Base-by-base conservation (phyloP, 2,329 filamentous ascomycete genomes). In the Diaporthe australafricana region DNA sequence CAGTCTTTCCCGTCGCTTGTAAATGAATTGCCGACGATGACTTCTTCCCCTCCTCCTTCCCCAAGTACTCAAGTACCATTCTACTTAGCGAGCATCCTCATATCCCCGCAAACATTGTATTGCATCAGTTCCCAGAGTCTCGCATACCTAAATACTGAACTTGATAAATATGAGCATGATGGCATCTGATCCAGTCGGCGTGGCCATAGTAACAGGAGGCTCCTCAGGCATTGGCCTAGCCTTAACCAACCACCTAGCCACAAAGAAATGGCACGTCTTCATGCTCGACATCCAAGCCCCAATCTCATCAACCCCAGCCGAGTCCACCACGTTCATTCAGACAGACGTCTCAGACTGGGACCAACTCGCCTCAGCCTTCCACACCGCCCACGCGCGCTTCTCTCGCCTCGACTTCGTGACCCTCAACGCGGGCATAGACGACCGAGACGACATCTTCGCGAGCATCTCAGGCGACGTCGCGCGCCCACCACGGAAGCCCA, bases 221-320 rank as follows among this genome's bases (percentile, higher is more conserved):
- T 87, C 86, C 0, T 83, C 81, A 0, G 86, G 86, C 17, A 85
- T 88, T 12, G 86, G 86, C 57, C 78, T 78, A 32, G 79, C 79
- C 1, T 76, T 87, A n/a, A 82, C 82, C 17, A 76, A 75, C 25
- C 77, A 81, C 30, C 76, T 87, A 48, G 79, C 82, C 20, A 79
- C 74, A 70, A 81, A 84, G 47, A 70, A 76, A 2, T 69, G 67
- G 67, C 67, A 69, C 22, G 53, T 69, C 17, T 69, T 60, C 67
- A 69, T 62, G 6, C n/a, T 69, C 16, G 67, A 69, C 53, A 17
- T 60, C 32, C 67, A 69, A 35, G 52, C 30, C 12, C 53, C 67
- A 8, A n/a, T 60, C n/a, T 35, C 47, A n/a, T 16, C 22, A 12
- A 14, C 38, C 9, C 67, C 38, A 38, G 32, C 32, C 5, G 67